Evolutionary conservation across 139 green algal genomes (phyloP).

Genomic region (Nannochloris sp.): DNA sequence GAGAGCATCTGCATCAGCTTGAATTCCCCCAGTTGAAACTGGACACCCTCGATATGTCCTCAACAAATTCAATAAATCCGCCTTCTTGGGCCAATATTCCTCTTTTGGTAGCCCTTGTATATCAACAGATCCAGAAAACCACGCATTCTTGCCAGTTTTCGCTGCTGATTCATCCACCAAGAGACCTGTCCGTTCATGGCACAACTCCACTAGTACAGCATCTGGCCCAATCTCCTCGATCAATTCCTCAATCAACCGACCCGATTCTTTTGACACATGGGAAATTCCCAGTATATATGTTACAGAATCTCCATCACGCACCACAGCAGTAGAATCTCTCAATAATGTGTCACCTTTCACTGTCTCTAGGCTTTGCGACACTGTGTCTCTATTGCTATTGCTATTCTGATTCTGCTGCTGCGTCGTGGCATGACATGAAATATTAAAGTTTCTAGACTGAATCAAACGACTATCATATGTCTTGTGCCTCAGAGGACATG

Average conservation of each 20-base stretch:
- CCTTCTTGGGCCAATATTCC: constrained; percentile 36
- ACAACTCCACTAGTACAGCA: constrained; percentile 69
- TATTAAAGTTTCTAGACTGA: too few relatives aligned
- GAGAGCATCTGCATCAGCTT: constrained; percentile 49
- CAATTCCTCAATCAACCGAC: constrained; percentile 42
- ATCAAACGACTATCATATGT: too few relatives aligned
- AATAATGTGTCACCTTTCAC: background rate
- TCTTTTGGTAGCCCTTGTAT: background rate
- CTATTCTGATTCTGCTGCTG: too few relatives aligned
- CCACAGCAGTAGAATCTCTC: background rate
- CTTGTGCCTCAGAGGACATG: too few relatives aligned
- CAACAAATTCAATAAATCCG: constrained; percentile 42
- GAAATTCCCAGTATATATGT: constrained; percentile 73
- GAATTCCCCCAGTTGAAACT: constrained; percentile 48
- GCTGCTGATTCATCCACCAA: constrained; percentile 40
- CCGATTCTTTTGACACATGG: constrained; percentile 57
- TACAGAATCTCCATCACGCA: constrained; percentile 3
- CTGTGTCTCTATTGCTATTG: too few relatives aligned
- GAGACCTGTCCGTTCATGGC: constrained; percentile 63
- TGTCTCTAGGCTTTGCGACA: background rate
- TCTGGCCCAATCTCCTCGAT: constrained; percentile 41
- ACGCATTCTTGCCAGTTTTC: constrained; percentile 24
- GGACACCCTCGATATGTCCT: constrained; percentile 22
- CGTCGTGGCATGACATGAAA: too few relatives aligned
- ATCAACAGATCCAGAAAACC: constrained; percentile 33